These are phyloP conservation scores for Leccinum boreale DNA, from an alignment of 768 basidiomycete species.

Conservation along the genomic window DNA sequence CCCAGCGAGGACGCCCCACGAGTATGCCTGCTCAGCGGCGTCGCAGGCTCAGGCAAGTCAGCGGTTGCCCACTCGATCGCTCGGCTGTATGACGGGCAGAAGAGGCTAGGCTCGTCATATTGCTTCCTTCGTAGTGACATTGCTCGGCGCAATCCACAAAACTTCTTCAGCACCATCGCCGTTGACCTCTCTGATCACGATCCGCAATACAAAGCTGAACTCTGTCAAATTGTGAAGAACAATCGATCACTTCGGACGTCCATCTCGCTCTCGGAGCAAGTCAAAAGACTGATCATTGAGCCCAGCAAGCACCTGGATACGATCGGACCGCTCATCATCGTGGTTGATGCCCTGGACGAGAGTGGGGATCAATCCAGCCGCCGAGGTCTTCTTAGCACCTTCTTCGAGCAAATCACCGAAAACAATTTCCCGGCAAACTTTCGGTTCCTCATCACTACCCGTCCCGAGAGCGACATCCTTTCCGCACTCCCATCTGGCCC, in stretches of 20 bases:
- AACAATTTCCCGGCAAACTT: slow-evolving; percentile 20
- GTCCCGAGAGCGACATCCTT: slow-evolving; percentile 26
- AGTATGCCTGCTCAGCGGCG: slow-evolving; percentile 28
- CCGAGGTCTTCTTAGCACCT: slow-evolving; percentile 18
- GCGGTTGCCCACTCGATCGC: slow-evolving; percentile 31
- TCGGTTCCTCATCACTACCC: slow-evolving; percentile 27
- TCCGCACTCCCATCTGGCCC: slow-evolving; percentile 1
- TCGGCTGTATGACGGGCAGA: slow-evolving; percentile 20
- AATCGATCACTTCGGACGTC: slow-evolving; percentile 24
- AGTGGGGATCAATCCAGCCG: slow-evolving; percentile 19
- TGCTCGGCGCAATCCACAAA: slow-evolving; percentile 18
- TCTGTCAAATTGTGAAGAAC: slow-evolving; percentile 14
- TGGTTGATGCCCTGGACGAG: slow-evolving; percentile 36
- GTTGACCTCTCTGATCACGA: slow-evolving; percentile 33
- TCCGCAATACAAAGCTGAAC: slow-evolving; percentile 18
- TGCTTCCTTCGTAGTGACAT: slow-evolving; percentile 24
- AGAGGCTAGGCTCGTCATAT: slow-evolving; percentile 31
- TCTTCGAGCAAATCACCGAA: slow-evolving; percentile 11
- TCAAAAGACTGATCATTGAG: slow-evolving; percentile 26
- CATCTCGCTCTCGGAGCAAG: slow-evolving; percentile 20
- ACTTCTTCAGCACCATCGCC: slow-evolving; percentile 35
- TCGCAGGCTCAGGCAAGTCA: slow-evolving; percentile 31
- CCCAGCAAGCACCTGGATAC: slow-evolving; percentile 22
- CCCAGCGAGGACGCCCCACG: slow-evolving; percentile 12
- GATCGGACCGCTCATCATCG: slow-evolving; percentile 31